Base-by-base conservation (phyloP, 176 grass and related monocot species). In the Aechmea fasciata region DNA sequence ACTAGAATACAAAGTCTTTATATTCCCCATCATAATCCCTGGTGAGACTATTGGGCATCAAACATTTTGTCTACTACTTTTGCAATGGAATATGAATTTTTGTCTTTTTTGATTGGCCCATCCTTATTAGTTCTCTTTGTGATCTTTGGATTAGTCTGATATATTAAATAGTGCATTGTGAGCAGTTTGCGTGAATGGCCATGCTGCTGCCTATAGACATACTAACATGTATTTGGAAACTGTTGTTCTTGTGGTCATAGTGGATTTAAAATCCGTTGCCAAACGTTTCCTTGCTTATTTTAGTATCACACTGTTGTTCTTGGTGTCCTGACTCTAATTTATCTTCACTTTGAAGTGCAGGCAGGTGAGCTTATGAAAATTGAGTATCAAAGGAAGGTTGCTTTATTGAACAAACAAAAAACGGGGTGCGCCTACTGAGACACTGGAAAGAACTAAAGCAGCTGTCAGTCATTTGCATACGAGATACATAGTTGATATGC, bases 401-500 rank as follows among this genome's bases (percentile, higher is more conserved):
- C 89, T 69, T 88, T 99, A 71, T 83, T 99, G 67, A 88, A 94
- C 74, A 99, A 85, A 69, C 87, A 99, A 85, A 99, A 99, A 83
- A 77, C 74, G 84, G 26, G 84, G 79, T 80, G 87, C 84, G 18
- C 65, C 69, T 85, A 70, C 78, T 11, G 95, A 99, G 55, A 77
- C 91, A 67, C 78, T 99, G 53, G 87, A 94, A 79, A 99, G 88
- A 83, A 99, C 90, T 25, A 99, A 94, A 90, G 95, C 95, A 75
- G 90, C 84, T 10, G 95, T 99, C 51, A 99, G 90, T 48, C 95
- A 99, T 83, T 73, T 99, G 70, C 90, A 99, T 77, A 99, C 90
- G 63, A 83, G 82, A 80, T 93, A 90, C 52, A 84, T 99, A 69
- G 95, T 99, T 75, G 95, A 99, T 66, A 90, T 99, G 87, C 95